These are phyloP conservation scores for Pogostemon cablin DNA, from an alignment of 257 asterid species.

Conservation along the genomic window DNA sequence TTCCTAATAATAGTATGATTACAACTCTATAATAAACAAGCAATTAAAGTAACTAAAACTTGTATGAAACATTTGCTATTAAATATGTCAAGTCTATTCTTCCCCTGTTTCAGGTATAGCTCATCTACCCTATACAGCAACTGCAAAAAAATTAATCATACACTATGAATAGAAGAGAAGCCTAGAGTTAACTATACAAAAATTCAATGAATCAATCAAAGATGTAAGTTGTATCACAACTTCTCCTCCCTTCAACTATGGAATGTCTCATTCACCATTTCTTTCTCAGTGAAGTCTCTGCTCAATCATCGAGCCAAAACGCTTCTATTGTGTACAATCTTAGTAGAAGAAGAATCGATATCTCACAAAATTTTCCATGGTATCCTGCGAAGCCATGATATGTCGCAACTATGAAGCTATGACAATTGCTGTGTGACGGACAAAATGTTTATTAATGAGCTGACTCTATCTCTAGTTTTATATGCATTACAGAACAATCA, in stretches of 20 bases:
- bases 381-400: not conserved
- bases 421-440: not conserved
- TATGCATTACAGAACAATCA: not conserved
- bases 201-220: not conserved
- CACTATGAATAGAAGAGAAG: not conserved
- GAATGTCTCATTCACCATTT: conserved; percentile 6
- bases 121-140: not conserved
- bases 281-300: not conserved
- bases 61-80: not conserved
- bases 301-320: conserved; percentile 13
- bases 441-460: not conserved
- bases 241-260: conserved; percentile 12
- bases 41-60: too few species aligned
- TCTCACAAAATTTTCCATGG: conserved; percentile 23
- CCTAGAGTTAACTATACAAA: not conserved
- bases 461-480: not conserved
- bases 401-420: too few species aligned
- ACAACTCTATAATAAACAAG: not conserved
- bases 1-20: conserved; percentile 23
- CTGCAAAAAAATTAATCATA: not conserved
- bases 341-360: conserved; percentile 22
- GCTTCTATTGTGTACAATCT: conserved; percentile 30
- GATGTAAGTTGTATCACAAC: not conserved
- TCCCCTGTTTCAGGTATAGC: not conserved
- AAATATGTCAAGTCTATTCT: not conserved